These are phyloP conservation scores for Escallonia herrerae DNA, from an alignment of 129 eudicot species.

Conservation along the genomic window DNA sequence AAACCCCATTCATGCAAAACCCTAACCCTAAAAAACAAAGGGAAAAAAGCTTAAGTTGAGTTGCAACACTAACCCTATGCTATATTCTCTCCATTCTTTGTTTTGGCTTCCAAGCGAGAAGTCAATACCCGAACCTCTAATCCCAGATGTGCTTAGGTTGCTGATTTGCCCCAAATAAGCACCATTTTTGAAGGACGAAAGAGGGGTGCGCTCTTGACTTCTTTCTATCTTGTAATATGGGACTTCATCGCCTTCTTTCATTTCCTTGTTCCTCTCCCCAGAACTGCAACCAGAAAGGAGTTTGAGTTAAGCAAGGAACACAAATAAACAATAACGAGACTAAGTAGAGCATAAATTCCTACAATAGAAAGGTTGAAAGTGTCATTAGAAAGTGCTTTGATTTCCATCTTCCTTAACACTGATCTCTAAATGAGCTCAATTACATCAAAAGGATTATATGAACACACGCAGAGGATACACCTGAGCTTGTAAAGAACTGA, in stretches of 20 bases:
- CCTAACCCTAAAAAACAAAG: neutral
- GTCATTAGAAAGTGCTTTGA: too few species aligned
- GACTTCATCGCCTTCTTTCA: neutral
- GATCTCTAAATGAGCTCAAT: too few species aligned
- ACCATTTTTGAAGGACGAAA: constrained; percentile 7
- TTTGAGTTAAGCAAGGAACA: neutral
- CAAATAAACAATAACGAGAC: neutral
- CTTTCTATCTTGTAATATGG: neutral
- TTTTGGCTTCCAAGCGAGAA: too few species aligned
- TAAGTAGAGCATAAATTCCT: neutral
- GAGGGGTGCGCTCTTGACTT: constrained; percentile 38
- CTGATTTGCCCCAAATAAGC: neutral
- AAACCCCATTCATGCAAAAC: neutral
- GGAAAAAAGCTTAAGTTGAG: neutral
- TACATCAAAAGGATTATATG: too few species aligned
- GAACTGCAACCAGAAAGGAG: neutral
- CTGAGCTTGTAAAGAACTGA: too few species aligned
- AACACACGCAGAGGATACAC: too few species aligned
- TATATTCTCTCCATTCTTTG: neutral
- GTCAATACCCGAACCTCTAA: too few species aligned
- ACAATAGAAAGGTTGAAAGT: too few species aligned
- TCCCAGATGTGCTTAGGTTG: too few species aligned
- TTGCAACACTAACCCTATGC: too few species aligned
- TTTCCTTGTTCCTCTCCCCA: neutral
- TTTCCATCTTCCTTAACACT: too few species aligned